Percentiles rank a stretch among this genome's conserved stretches.
These are phyloP conservation scores for Haematococcus sp. DNA, from an alignment of 139 green algal species.

Conservation along the genomic window DNA sequence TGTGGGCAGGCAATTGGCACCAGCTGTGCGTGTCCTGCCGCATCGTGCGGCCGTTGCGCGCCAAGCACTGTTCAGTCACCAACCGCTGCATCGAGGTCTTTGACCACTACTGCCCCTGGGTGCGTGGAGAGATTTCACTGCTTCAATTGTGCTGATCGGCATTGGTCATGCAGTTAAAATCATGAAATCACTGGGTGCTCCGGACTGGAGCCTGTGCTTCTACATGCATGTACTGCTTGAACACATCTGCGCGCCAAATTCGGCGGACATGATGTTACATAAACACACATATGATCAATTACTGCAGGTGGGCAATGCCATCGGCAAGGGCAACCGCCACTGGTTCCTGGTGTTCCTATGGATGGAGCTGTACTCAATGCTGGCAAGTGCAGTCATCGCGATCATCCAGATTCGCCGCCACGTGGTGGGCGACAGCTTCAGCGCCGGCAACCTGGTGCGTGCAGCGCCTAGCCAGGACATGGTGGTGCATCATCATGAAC, in stretches of 20 bases:
- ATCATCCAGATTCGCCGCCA: conserved; percentile 41
- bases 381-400: conserved; percentile 42
- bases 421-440: conserved; percentile 3
- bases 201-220: no score
- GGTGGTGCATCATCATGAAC: no score
- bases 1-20: conserved; percentile 84
- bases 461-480: no score
- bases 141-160: no score
- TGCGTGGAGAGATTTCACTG: no score
- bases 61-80: conserved; percentile 89
- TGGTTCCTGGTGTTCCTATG: conserved; percentile 87
- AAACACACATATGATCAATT: no score
- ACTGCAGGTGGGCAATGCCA: conserved; percentile 72
- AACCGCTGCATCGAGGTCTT: conserved; percentile 91
- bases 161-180: no score
- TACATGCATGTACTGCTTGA: no score
- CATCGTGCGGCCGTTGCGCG: conserved; percentile 85
- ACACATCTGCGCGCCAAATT: no score
- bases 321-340: conserved; percentile 85
- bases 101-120: conserved; percentile 98
- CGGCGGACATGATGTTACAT: no score
- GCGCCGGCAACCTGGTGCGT: conserved; percentile 3
- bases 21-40: conserved; percentile 90
- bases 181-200: no score
- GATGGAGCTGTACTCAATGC: conserved; percentile 80